Base-by-base conservation (phyloP, 106 monocot genomes). In the Allium fistulosum region DNA sequence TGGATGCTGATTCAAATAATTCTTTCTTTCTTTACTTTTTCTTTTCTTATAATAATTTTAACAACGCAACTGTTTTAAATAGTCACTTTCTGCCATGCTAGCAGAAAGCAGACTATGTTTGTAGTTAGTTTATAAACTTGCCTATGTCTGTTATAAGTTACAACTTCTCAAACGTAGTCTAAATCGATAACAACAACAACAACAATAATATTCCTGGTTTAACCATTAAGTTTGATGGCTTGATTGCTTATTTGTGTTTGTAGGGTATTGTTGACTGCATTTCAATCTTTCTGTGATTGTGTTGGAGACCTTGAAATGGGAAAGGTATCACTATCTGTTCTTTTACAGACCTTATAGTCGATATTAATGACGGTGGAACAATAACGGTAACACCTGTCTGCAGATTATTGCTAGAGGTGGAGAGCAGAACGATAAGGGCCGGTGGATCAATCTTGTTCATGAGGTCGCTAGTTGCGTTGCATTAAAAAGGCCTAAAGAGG, bases 261-360 rank as follows among this genome's bases (percentile, higher is more conserved):
- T 80, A 99, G 97, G 51, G 63, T 68, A 58, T 73, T 92, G 71
- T 75, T 99, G 73, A 76, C 63, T 72, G 84, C 92, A 63, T 92
- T 99, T 71, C 92, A 92, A 26, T 89, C 97, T 69, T 99, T 99
- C 63, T 99, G 97, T 83, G 97, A 99, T 69, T 99, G 97, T 61
- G 87, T 99, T 75, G 97, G 92, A 10, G 97, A 99, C 72, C 67
- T 99, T 79, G 97, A 99, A 84, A 87, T 92, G 97, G 92, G 92
- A 62, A 99, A 99, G 97, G 94, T 73, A 26, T 57, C 48, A 62
- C 22, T 60, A 17, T 22, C 22, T 22, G 22, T 22, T 22, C 22
- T 22, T 22, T 0, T 22, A 22, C 22, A 22, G 22, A 22, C 1
- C 22, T 22, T 22, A 22, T 22, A 22, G 22, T 22, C 22, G 22